Evolutionary conservation across 306 rosid genomes (phyloP), one percentile per base, ranked within the genome.

Genomic region (Oemleria cerasiformis): DNA sequence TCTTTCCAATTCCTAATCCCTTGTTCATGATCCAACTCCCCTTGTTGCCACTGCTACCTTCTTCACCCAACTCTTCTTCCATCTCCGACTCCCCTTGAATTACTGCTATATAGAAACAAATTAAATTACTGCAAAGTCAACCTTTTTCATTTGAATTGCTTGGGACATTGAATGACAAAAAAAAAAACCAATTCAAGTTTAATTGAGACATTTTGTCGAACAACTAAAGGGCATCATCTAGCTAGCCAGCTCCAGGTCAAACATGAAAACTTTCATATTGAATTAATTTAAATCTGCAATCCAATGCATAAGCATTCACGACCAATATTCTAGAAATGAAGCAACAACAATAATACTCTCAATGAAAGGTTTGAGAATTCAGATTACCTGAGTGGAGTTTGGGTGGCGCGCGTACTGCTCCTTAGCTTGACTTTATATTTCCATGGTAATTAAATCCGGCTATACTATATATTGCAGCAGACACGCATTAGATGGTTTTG

Each of bases 1-100:
- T 78, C 87, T 79, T 87, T 44, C 97, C 96, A 45, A 86, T 42
- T 11, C 47, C 67, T 63, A 82, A 63, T 12, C 86, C 87, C 36
- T 53, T 83, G 39, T 77, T 65, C 65, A 83, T 70, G 11, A 81
- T 42, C 84, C 87, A 80, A 7, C 80, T 61, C 77, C 57, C 54
- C 60, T 73, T 80, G 3, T 4, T 30, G 9, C 77, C 66, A 62
- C 72, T 30, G 7, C 36, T 25, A 9, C 42, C 76, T 61, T 81
- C 76, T 56, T 81, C 70, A 3, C 16, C 53, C 43, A 23, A 38
- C 71, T 78, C 21, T 68, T 82, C 81, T 49, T 48, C 75, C 36
- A 68, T 73, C 51, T 75, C 73, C 85, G 79, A 72, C 72, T 85
- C 88, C 68, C 71, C 87, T n/a, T n/a, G n/a, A n/a, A n/a, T n/a